Evolutionary conservation across 1,139 yeast genomes (phyloP).

Genomic region (Geotrichum carabidarum): DNA sequence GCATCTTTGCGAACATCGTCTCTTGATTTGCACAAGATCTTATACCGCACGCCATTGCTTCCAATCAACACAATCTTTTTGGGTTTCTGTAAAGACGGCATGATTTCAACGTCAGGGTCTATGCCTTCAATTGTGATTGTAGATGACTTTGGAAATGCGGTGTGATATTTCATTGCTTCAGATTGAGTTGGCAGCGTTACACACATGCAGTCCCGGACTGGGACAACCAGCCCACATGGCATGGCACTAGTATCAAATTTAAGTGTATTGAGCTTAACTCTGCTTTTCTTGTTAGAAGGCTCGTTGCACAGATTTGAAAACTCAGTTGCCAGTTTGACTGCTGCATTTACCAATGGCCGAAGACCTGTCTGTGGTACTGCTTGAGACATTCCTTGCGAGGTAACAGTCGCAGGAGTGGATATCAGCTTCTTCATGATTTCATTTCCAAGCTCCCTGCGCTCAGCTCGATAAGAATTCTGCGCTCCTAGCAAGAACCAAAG

Average conservation of each 20-base stretch:
- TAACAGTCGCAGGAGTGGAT: constrained; percentile 14
- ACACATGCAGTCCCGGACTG: constrained; percentile 70
- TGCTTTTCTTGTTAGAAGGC: constrained; percentile 25
- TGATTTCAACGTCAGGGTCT: constrained; percentile 60
- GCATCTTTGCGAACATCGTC: constrained; percentile 97
- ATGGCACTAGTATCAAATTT: constrained; percentile 47
- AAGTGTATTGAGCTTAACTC: constrained; percentile 29
- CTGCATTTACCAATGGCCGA: constrained; percentile 24
- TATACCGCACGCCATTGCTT: constrained; percentile 65
- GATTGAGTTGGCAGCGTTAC: constrained; percentile 54
- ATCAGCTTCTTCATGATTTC: constrained; percentile 35
- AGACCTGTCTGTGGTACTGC: constrained; percentile 11
- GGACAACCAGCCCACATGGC: constrained; percentile 72
- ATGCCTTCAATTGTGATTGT: constrained; percentile 50
- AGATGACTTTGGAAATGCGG: constrained; percentile 52
- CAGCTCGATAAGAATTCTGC: constrained; percentile 57
- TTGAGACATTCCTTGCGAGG: constrained; percentile 8
- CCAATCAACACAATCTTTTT: constrained; percentile 73
- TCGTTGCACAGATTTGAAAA: constrained; percentile 36
- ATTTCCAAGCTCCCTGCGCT: constrained; percentile 53
- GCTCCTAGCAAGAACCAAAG: constrained; percentile 82
- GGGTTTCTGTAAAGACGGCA: constrained; percentile 83
- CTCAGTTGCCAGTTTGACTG: constrained; percentile 34
- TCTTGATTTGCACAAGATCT: constrained; percentile 72
- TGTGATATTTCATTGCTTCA: constrained; percentile 42